Conservation (phyloP, 2,329 filamentous ascomycete species). For the Penicillium expansum region DNA sequence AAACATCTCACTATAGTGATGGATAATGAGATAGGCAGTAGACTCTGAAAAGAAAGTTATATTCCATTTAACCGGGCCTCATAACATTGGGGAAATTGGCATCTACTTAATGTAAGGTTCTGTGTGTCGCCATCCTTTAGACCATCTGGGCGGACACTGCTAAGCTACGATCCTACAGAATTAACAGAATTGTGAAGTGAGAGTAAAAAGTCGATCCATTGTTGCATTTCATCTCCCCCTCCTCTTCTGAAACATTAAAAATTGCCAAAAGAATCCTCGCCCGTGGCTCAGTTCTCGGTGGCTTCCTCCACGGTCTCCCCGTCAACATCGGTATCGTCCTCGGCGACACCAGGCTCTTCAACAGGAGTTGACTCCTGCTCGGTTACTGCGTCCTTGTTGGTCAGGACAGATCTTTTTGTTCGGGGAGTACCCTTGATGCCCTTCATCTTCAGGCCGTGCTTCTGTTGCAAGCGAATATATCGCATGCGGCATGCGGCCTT, state of each 20-base stretch:
- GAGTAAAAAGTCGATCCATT: neutral
- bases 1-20: neutral
- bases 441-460: fast-evolving
- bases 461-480: fast-evolving
- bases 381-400: neutral
- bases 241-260: too few species aligned
- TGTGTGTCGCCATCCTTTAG: neutral
- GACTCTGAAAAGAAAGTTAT: too few species aligned
- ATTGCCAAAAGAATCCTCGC: too few species aligned
- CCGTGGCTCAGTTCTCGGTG: too few species aligned
- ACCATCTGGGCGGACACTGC: neutral
- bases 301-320: fast-evolving
- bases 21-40: too few species aligned
- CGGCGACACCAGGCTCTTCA: neutral
- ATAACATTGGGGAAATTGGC: neutral
- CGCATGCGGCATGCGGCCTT: neutral
- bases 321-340: neutral
- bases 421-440: fast-evolving
- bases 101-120: neutral
- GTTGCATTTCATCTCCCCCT: neutral
- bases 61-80: neutral
- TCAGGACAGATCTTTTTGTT: fast-evolving
- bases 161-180: neutral
- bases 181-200: neutral
- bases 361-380: neutral